Conservation (phyloP, 345 rosid species). For the Citrus sinensis region DNA sequence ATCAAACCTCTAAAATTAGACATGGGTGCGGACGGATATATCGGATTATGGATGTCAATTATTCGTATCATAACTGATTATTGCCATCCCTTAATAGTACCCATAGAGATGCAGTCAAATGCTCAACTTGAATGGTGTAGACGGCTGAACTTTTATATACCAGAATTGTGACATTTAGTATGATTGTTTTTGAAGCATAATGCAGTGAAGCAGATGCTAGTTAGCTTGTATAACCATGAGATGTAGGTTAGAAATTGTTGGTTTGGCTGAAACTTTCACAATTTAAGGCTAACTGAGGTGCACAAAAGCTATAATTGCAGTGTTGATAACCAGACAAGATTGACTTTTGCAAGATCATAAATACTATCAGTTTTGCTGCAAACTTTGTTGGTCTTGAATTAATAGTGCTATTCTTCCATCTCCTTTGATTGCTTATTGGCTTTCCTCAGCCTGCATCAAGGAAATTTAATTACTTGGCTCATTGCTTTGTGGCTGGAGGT, state of each 20-base stretch:
- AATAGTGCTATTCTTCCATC: not conserved
- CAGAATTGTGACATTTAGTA: not conserved
- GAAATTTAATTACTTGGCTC: not conserved
- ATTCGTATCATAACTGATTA: too few relatives aligned
- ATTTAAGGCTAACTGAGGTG: not conserved
- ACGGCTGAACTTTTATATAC: not conserved
- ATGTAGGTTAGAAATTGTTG: not conserved
- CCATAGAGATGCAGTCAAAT: not conserved
- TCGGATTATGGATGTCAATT: too few relatives aligned
- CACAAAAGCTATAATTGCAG: not conserved
- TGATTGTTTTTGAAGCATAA: not conserved
- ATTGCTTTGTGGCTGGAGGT: not conserved
- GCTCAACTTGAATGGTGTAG: not conserved
- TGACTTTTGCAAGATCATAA: not conserved
- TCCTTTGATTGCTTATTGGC: not conserved
- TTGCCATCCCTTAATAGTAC: not conserved
- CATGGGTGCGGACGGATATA: too few relatives aligned
- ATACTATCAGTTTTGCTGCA: not conserved
- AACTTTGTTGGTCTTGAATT: not conserved
- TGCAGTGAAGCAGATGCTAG: not conserved
- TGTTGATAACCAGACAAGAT: not conserved
- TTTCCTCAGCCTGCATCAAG: not conserved
- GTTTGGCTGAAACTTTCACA: not conserved
- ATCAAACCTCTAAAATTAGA: too few relatives aligned
- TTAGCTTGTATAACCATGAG: not conserved